Base-by-base conservation (phyloP, 129 eudicot genomes). In the Escallonia herrerae region DNA sequence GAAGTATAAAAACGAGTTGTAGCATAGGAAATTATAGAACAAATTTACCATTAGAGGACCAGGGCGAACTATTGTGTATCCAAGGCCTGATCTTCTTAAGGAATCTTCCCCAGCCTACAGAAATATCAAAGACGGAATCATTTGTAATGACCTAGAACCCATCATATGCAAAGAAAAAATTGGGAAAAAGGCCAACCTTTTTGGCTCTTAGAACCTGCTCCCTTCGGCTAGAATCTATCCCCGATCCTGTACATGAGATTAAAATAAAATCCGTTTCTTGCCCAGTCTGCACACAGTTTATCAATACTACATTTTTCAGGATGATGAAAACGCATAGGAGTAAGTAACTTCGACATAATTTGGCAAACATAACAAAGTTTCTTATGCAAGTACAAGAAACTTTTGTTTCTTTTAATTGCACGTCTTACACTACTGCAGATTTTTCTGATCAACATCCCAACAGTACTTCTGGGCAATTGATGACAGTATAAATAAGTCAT, bases 161-260 rank as follows among this genome's bases (percentile, higher is more conserved):
- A 43, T 66, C 6, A 7, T 46, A 33, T 53, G 43, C 9, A 40
- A 58, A 10, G 56, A 56, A 62, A 45, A 62, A 68, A 14, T 38
- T n/a, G 53, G 42, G 43, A 46, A 63, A 61, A 68, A 48, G 72
- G 42, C 76, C 40, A 40, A 87, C 97, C 91, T 78, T 88, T 70
- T 93, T 93, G 64, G 98, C 98, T 83, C 73, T 80, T 55, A 93
- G 62, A 75, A 88, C 98, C 70, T 85, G 96, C 78, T 88, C 98
- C 79, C 96, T 83, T 83, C 98, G 75, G 68, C 70, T 63, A 61
- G 74, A 58, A 56, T 93, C 98, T 67, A 93, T 75, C 76, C 96
- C 98, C 0, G 85, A 83, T 71, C 98, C 98, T 39, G 98, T 93
- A 82, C 98, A 93, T n/a, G 98, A 93, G 49, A 93, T 96, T 62